Conservation (phyloP, 495 filamentous ascomycete genomes). For the Hypoxylon trugodes region DNA sequence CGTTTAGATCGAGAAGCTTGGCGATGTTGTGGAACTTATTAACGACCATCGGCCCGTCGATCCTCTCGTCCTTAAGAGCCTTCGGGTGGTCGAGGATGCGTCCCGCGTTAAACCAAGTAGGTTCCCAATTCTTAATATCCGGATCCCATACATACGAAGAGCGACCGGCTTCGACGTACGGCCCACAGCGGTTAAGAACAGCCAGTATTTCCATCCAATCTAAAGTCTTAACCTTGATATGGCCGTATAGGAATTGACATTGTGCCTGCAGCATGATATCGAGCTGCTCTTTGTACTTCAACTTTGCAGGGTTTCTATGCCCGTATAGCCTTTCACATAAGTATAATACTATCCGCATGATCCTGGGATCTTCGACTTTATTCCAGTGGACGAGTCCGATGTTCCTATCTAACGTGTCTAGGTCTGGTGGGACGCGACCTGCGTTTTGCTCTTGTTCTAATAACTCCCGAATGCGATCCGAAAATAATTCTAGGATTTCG, state of each 20-base stretch:
- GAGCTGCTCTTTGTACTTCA: not conserved
- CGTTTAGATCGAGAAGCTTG: constrained; percentile 8
- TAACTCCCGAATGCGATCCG: too few species aligned
- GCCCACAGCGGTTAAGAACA: constrained; percentile 4
- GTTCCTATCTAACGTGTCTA: constrained; percentile 3
- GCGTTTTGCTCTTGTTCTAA: too few species aligned
- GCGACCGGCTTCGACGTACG: constrained; percentile 5
- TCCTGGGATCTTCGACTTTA: not conserved
- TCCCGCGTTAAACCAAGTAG: not conserved
- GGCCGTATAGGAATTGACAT: constrained; percentile 9
- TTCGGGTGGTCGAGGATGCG: constrained; percentile 5
- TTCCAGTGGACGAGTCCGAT: constrained; percentile 16
- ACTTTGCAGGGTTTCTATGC: not conserved
- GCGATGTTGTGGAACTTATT: constrained; percentile 9
- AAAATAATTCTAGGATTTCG: too few species aligned
- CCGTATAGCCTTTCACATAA: not conserved
- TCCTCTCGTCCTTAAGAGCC: not conserved
- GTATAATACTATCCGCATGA: too few species aligned
- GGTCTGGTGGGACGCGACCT: constrained; percentile 6
- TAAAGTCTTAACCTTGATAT: too few species aligned
- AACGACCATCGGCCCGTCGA: constrained; percentile 8
- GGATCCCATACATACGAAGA: constrained; percentile 7
- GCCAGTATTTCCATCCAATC: not conserved
- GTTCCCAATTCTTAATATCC: not conserved
- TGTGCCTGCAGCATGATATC: not conserved